phyloP scores from a whole-genome alignment of 305 asterid genomes.

The Rubia balearica region DNA sequence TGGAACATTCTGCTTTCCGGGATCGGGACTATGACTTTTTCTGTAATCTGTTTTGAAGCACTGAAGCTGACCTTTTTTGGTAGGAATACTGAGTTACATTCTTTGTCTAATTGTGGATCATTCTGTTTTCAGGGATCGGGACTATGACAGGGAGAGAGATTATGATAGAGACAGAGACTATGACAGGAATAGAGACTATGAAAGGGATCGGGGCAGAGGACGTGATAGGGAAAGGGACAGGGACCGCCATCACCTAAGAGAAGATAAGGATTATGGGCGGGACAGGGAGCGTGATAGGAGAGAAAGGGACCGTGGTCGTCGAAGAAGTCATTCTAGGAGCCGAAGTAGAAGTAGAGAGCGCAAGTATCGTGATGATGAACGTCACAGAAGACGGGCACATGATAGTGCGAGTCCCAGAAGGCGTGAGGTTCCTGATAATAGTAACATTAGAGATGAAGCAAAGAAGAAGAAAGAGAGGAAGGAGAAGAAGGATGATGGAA shows the following conservation, averaged over 20 bases:
- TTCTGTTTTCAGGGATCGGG: constrained; percentile 39
- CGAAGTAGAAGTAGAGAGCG: constrained; percentile 81
- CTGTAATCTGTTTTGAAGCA: neutral
- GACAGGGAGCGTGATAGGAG: constrained; percentile 69
- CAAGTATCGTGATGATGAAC: constrained; percentile 61
- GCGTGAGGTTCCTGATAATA: constrained; percentile 35
- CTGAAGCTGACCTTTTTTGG: neutral
- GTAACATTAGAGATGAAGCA: constrained; percentile 35
- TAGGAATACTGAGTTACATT: neutral
- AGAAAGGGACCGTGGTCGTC: constrained; percentile 57
- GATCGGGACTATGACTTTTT: constrained; percentile 42
- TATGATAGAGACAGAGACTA: constrained; percentile 40
- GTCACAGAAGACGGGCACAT: constrained; percentile 49
- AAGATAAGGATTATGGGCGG: constrained; percentile 55
- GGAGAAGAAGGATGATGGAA: constrained; percentile 78
- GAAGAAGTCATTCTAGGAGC: constrained; percentile 76
- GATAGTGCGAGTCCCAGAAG: constrained; percentile 65
- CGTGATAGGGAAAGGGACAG: constrained; percentile 48
- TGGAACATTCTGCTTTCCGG: constrained; percentile 19
- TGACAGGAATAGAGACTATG: constrained; percentile 47
- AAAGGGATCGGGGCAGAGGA: constrained; percentile 55
- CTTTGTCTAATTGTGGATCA: neutral
- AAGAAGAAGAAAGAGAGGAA: constrained; percentile 76
- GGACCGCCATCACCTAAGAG: constrained; percentile 56
- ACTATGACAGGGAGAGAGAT: constrained; percentile 50